These are phyloP conservation scores for Rhododendron molle DNA, from an alignment of 148 eudicot genomes.

Conservation along the genomic window DNA sequence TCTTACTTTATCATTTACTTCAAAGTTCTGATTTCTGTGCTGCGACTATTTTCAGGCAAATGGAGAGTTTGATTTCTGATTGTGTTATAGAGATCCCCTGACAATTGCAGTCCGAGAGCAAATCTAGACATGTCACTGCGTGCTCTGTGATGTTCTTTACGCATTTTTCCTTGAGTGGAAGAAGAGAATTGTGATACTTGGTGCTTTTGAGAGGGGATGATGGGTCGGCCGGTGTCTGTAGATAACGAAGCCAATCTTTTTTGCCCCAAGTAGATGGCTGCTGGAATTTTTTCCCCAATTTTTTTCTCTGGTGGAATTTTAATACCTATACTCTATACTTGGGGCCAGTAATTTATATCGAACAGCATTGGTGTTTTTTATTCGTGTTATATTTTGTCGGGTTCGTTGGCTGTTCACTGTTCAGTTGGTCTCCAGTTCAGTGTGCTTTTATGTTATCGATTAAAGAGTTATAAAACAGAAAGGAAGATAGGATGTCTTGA, in stretches of 20 bases:
- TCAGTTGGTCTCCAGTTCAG: background rate
- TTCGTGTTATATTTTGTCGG: background rate
- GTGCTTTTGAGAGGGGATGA: slow-evolving; percentile 19
- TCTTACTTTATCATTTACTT: background rate
- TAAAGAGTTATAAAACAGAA: background rate
- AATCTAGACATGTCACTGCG: background rate
- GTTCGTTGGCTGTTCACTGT: background rate
- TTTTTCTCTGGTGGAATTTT: background rate
- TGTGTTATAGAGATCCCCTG: slow-evolving; percentile 6
- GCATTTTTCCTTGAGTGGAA: slow-evolving; percentile 3
- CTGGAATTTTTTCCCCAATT: background rate
- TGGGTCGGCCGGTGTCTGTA: slow-evolving; percentile 34
- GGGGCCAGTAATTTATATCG: background rate
- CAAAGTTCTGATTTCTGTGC: background rate
- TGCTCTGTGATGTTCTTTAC: background rate
- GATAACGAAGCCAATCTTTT: slow-evolving; percentile 32
- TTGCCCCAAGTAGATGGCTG: slow-evolving; percentile 32
- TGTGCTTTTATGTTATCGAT: background rate
- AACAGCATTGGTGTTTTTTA: background rate
- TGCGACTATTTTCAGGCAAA: slow-evolving; percentile 57
- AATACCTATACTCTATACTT: background rate
- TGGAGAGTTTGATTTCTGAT: slow-evolving; percentile 90
- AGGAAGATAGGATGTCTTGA: background rate
- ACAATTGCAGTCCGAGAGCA: slow-evolving; percentile 13
- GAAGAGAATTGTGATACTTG: slow-evolving; percentile 16